Evolutionary conservation across 192 early-diverging fungal genomes (phyloP), one percentile per base, ranked within the genome.

Genomic region (Geranomyces variabilis): DNA sequence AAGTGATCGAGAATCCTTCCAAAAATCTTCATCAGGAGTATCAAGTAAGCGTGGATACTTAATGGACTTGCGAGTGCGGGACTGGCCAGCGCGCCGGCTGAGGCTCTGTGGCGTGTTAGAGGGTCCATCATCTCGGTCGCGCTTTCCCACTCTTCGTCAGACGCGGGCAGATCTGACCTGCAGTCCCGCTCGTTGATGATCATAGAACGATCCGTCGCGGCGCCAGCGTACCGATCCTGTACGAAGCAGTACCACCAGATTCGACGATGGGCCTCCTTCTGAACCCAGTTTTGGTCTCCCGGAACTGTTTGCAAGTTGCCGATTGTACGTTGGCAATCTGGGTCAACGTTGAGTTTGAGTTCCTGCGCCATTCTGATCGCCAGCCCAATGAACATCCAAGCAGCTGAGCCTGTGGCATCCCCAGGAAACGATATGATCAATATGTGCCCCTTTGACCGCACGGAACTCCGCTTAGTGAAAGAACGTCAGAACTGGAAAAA

Each of bases 311-410:
- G 3, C 3, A 10, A 10, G 10, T 41, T 7, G 36, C 36, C 36
- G 3, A 41, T 7, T 10, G 36, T 3, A 10, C 36, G 36, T 41
- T 41, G 36, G 10, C 36, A 7, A 19, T 76, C 77, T 12, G 71
- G 67, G n/a, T 82, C 77, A 0, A 66, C 47, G 63, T 75, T 76
- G 13, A 79, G 74, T 44, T 73, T 75, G 9, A 83, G 53, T 44
- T 79, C 76, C 33, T 79, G 70, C 12, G 81, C 67, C 77, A 81
- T 81, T 24, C 79, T 43, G 24, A 83, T 79, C 10, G 82, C 82
- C 80, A 81, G 79, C 41, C 77, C 79, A 15, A 75, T 75, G 56
- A 82, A 81, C 76, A 83, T 78, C 76, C 77, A 83, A 14, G 79
- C 77, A 1, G 74, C 77, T 14, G 78, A 76, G 12, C 75, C 79